Evolutionary conservation across 306 rosid species (phyloP).

Genomic region (Elaeagnus macrophylla): DNA sequence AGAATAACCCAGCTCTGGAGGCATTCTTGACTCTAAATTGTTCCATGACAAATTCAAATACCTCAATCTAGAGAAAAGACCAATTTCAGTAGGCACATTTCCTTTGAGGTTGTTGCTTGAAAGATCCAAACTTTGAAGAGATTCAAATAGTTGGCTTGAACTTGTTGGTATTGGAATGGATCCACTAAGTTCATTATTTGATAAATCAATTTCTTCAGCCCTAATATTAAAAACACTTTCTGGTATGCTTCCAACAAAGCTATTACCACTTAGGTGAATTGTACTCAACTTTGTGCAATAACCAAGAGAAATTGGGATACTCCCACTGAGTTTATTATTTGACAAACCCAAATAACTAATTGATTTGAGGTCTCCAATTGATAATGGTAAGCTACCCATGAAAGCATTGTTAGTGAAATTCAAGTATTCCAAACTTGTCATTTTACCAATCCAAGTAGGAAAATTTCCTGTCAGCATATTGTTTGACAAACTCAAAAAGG

Average conservation of each 20-base stretch:
- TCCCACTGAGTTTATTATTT: slow-evolving; percentile 52
- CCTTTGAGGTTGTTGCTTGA: slow-evolving; percentile 60
- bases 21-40: slow-evolving; percentile 54
- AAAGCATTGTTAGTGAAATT: slow-evolving; percentile 62
- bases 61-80: slow-evolving; percentile 46
- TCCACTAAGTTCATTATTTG: slow-evolving; percentile 49
- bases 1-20: slow-evolving; percentile 59
- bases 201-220: slow-evolving; percentile 60
- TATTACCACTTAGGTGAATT: slow-evolving; percentile 43
- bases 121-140: slow-evolving; percentile 46
- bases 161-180: slow-evolving; percentile 64
- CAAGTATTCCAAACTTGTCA: slow-evolving; percentile 43
- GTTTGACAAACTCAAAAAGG: slow-evolving; percentile 30
- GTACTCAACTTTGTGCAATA: slow-evolving; percentile 39
- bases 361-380: slow-evolving; percentile 46
- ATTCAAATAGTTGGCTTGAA: slow-evolving; percentile 49
- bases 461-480: slow-evolving; percentile 41
- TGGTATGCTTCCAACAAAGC: slow-evolving; percentile 57
- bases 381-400: slow-evolving; percentile 41
- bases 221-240: slow-evolving; percentile 69
- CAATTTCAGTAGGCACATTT: slow-evolving; percentile 57
- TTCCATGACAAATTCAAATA: slow-evolving; percentile 85
- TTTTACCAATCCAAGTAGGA: slow-evolving; percentile 65
- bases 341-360: slow-evolving; percentile 42
- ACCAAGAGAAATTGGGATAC: slow-evolving; percentile 46